Conservation (phyloP, 495 filamentous ascomycete species). For the Trichoderma erinaceum region DNA sequence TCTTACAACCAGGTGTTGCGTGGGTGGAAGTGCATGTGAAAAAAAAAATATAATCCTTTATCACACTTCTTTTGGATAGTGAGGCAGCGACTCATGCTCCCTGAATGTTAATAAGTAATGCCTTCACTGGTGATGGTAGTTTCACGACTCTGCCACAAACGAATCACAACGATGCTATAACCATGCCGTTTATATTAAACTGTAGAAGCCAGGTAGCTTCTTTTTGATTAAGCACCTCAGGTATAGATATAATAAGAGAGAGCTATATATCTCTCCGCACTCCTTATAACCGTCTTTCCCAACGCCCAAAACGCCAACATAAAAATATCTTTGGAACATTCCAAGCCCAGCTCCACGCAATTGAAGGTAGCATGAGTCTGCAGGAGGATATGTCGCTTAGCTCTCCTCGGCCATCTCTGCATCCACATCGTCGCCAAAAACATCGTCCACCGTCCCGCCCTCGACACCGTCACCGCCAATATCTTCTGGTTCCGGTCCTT, state of each 20-base stretch:
- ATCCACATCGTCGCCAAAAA: constrained; percentile 35
- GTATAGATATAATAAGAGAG: background rate
- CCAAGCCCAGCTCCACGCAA: constrained; percentile 18
- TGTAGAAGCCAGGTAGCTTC: too few species aligned
- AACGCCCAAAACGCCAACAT: constrained; percentile 14
- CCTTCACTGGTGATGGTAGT: background rate
- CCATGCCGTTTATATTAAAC: too few species aligned
- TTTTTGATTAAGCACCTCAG: too few species aligned
- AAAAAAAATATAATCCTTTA: background rate
- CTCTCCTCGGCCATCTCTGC: constrained; percentile 40
- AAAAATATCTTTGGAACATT: background rate
- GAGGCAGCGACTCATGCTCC: background rate
- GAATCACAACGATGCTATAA: too few species aligned
- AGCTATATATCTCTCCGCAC: background rate
- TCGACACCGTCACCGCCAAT: constrained; percentile 31
- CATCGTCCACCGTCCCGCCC: constrained; percentile 45
- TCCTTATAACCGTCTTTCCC: background rate
- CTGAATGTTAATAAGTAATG: background rate
- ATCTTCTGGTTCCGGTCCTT: constrained; percentile 29
- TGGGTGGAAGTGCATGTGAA: background rate
- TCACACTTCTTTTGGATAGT: background rate
- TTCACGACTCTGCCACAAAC: too few species aligned
- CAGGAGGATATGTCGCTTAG: constrained; percentile 18
- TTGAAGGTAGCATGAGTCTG: constrained; percentile 1
- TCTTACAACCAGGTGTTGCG: constrained; percentile 7